A percentile compares a stretch with the other conserved stretches of the same genome.
Conservation (phyloP, 768 basidiomycete species). For the Polyporus arcularius region DNA sequence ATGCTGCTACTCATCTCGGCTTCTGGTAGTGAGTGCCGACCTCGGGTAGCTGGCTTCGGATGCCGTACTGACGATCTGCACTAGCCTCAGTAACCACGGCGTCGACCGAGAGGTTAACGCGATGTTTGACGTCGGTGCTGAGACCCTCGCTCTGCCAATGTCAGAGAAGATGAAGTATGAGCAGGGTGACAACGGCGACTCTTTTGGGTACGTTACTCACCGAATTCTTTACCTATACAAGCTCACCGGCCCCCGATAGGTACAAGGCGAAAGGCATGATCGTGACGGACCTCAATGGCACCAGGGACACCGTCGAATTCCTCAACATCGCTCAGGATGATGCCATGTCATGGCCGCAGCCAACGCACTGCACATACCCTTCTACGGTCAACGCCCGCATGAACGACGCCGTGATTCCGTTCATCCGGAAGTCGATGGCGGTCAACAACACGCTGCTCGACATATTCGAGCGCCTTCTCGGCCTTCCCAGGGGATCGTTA, state of each 20-base stretch:
- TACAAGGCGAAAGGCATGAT: constrained; percentile 68
- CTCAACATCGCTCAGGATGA: constrained; percentile 73
- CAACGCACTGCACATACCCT: constrained; percentile 60
- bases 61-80: not conserved
- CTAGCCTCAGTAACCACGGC: constrained; percentile 58
- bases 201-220: constrained; percentile 37
- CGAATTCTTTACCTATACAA: not conserved
- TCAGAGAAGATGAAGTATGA: constrained; percentile 61
- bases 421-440: constrained; percentile 57
- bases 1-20: constrained; percentile 57
- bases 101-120: constrained; percentile 45
- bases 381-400: constrained; percentile 51
- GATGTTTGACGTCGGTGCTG: constrained; percentile 59
- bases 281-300: constrained; percentile 61
- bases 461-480: constrained; percentile 59
- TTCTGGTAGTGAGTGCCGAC: constrained; percentile 64
- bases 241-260: constrained; percentile 17
- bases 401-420: constrained; percentile 50
- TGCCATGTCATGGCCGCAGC: constrained; percentile 56
- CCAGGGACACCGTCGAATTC: constrained; percentile 59
- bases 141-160: constrained; percentile 52
- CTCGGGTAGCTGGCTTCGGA: not conserved
- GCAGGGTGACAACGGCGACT: constrained; percentile 49
- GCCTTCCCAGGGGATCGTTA: constrained; percentile 52
- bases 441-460: constrained; percentile 54